Base-by-base conservation (phyloP, 805 yeast species). In the Myxozyma neglecta region DNA sequence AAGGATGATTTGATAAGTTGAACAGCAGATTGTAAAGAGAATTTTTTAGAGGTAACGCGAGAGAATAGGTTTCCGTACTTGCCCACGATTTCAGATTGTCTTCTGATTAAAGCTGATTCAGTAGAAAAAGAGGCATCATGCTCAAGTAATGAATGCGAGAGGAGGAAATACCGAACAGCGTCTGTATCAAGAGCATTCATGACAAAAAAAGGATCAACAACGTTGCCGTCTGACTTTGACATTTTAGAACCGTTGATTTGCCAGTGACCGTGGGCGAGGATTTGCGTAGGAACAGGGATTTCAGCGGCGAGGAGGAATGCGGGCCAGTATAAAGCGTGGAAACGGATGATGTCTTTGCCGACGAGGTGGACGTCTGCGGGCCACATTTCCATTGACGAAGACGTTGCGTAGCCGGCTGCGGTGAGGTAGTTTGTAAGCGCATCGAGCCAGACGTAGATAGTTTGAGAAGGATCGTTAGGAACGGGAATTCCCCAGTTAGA, bases 191-290 rank as follows among this genome's bases (percentile, higher is more conserved):
- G 89, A 46, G 79, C 73, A 0, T 82, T 78, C 24, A 83, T 77
- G 36, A 87, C 79, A n/a, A 77, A 82, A 18, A 88, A 71, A 0
- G 99, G 99, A 70, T 94, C 97, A 5, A 93, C 96, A 9, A 93
- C 97, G 71, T 94, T 94, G 0, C 97, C 97, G 57, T 85, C 76
- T 59, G 96, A 87, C 70, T 94, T 94, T 54, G 96, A 89, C 99
- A 94, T 94, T 72, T 94, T 94, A 48, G 84, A 77, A 0, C 98
- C 98, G 39, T 85, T 87, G 73, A 88, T 83, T 24, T 92, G 78
- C 98, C 98, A 94, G 73, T 94, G 99, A 6, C 96, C 87, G 76
- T 94, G 99, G 1, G 94, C 96, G 6, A 91, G 80, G 3, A 94
- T 82, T 60, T 85, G 86, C 46, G 80, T 76, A 0, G 98, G 98